phyloP scores from a whole-genome alignment of 1,284 basidiomycete genomes.

The Tilletia caries region DNA sequence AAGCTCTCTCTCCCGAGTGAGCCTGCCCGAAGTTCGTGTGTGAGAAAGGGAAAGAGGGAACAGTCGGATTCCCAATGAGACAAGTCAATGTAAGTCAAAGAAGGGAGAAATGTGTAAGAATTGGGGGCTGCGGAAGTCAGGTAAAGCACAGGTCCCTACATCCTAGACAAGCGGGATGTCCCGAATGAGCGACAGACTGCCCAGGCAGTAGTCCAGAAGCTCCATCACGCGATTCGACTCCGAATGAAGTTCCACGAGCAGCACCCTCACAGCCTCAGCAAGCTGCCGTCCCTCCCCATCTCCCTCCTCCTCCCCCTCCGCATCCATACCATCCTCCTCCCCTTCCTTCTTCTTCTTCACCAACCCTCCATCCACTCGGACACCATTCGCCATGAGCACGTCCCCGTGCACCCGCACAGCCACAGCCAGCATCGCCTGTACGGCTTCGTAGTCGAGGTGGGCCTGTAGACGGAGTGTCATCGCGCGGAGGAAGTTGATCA shows the following conservation, averaged over 20 bases:
- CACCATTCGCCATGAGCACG: slow-evolving; percentile 65
- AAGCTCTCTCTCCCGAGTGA: too few relatives aligned
- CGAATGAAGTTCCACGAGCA: slow-evolving; percentile 35
- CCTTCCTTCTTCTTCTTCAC: slow-evolving; percentile 66
- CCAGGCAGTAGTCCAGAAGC: slow-evolving; percentile 46
- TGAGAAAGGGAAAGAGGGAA: too few relatives aligned
- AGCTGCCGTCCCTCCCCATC: slow-evolving; percentile 17
- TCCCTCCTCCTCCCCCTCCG: slow-evolving; percentile 58
- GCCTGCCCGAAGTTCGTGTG: too few relatives aligned
- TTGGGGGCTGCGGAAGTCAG: too few relatives aligned
- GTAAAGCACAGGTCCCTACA: too few relatives aligned
- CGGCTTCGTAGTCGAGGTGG: slow-evolving; percentile 88
- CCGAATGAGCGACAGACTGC: slow-evolving; percentile 45
- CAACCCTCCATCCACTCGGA: slow-evolving; percentile 3
- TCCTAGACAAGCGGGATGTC: slow-evolving; percentile 37
- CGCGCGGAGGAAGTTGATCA: slow-evolving; percentile 71
- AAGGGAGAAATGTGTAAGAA: too few relatives aligned
- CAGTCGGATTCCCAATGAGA: too few relatives aligned
- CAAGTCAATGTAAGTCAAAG: too few relatives aligned
- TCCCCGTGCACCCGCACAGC: slow-evolving; percentile 83
- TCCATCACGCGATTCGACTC: slow-evolving; percentile 38
- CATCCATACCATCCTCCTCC: slow-evolving; percentile 66
- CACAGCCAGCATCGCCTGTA: slow-evolving; percentile 81
- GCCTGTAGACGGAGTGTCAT: slow-evolving; percentile 70
- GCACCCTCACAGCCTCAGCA: slow-evolving; percentile 26